Evolutionary conservation across 768 basidiomycete species (phyloP).

Genomic region (Suillus spraguei): DNA sequence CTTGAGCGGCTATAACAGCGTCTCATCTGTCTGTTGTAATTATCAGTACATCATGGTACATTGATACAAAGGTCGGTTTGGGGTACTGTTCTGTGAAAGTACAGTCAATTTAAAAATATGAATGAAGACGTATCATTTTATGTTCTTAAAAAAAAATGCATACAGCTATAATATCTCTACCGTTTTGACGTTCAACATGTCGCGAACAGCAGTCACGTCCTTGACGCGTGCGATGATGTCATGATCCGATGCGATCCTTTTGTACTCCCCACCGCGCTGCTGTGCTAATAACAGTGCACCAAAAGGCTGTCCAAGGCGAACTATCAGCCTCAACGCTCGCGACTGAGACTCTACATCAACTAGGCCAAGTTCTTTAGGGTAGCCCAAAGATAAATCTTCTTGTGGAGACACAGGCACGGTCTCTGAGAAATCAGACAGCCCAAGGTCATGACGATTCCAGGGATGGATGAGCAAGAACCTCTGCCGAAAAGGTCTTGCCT

Average conservation of each 20-base stretch:
- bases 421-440: not conserved
- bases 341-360: conserved; percentile 1
- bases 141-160: not conserved
- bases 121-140: not conserved
- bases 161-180: conserved; percentile 3
- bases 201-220: not conserved
- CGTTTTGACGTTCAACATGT: conserved; percentile 2
- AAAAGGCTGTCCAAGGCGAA: conserved; percentile 8
- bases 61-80: not conserved
- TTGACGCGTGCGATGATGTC: not conserved
- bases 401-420: not conserved
- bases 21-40: too few relatives aligned
- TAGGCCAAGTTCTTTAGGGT: not conserved
- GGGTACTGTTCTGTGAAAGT: not conserved
- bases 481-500: not conserved
- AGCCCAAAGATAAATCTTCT: not conserved
- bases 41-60: not conserved
- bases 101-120: not conserved
- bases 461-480: not conserved
- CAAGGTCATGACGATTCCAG: not conserved
- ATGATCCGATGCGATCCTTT: conserved; percentile 7
- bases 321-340: conserved; percentile 2
- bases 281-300: conserved; percentile 8
- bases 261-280: conserved; percentile 8
- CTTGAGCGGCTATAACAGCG: too few relatives aligned